These are phyloP conservation scores for Falciphora oryzae DNA, from an alignment of 2,329 filamentous ascomycete genomes.

Conservation along the genomic window DNA sequence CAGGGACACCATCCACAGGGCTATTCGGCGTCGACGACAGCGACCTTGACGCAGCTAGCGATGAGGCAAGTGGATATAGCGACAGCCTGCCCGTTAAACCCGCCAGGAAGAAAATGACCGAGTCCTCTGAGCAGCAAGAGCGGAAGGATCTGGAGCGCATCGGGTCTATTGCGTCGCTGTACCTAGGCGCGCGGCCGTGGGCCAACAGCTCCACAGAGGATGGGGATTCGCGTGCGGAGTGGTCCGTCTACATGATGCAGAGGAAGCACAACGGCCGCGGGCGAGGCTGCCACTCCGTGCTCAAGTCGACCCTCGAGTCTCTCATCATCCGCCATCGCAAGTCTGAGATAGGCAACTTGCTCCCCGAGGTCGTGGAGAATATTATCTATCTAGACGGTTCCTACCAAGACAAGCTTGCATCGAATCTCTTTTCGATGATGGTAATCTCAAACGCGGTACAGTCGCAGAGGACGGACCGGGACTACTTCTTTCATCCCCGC, in stretches of 20 bases:
- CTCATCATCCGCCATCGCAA: slow-evolving; percentile 76
- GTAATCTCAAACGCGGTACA: slow-evolving; percentile 83
- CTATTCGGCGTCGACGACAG: slow-evolving; percentile 65
- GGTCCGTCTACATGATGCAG: slow-evolving; percentile 67
- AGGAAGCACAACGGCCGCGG: slow-evolving; percentile 43
- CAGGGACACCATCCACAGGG: slow-evolving; percentile 81
- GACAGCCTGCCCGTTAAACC: neutral
- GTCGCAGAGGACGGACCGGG: slow-evolving; percentile 73
- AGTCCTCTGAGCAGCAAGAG: slow-evolving; percentile 44
- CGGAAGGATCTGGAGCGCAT: slow-evolving; percentile 60
- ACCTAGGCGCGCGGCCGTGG: slow-evolving; percentile 75
- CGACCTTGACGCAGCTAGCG: too few species aligned
- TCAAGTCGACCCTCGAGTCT: slow-evolving; percentile 66
- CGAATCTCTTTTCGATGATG: slow-evolving; percentile 81
- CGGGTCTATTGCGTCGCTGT: slow-evolving; percentile 61
- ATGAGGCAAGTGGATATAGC: slow-evolving; percentile 11
- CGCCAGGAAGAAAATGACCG: slow-evolving; percentile 17
- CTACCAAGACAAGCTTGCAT: slow-evolving; percentile 74
- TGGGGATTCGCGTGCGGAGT: slow-evolving; percentile 57
- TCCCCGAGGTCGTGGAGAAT: slow-evolving; percentile 69
- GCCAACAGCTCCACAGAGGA: slow-evolving; percentile 49
- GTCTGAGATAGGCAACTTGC: slow-evolving; percentile 60
- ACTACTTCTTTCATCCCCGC: slow-evolving; percentile 82
- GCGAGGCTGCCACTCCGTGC: slow-evolving; percentile 53
- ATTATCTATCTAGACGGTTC: slow-evolving; percentile 72